Base-by-base conservation (phyloP, 2,329 filamentous ascomycete genomes). In the Fusarium sp. region DNA sequence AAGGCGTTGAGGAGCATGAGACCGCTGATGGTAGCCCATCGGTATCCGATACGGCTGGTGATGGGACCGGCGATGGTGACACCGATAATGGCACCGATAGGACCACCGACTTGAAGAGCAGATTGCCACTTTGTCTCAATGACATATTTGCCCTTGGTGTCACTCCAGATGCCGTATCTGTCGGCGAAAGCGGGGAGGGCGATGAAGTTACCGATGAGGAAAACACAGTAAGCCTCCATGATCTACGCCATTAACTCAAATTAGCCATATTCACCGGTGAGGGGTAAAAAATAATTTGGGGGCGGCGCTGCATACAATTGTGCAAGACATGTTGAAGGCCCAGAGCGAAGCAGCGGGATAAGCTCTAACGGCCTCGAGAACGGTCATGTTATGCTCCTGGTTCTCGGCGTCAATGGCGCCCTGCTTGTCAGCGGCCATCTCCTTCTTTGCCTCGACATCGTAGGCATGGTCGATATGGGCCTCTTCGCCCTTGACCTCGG, bases 161-260 rank as follows among this genome's bases (percentile, higher is more conserved):
- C 68, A 15, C 72, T 50, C 0, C 3, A 60, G 9, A 84, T 75
- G 20, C 85, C 85, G 41, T 82, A 86, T 6, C 65, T 53, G 5
- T 75, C 36, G 33, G 81, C 76, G 62, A 86, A 86, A 2, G 76
- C 76, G 9, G 63, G 49, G 3, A 84, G 80, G 6, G 84, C 84
- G 65, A 86, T 80, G 47, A 86, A 86, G 72, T 84, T 84, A 33
- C 82, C 82, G 39, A 83, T 85, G 22, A 86, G 75, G 74, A 86
- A 86, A 78, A 86, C 83, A 66, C 84, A 83, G 78, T 84, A 86
- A 1, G 84, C 83, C 68, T 86, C 84, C 84, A 86, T 86, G 62
- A 86, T 82, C 84, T 86, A 20, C 10, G 22, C 17, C 6, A 7
- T 7, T 18, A 47, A 65, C n/a, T 29, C 6, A 55, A 15, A 35